These are phyloP conservation scores for Solanum medicagineum DNA, from an alignment of 257 asterid species.

Conservation along the genomic window DNA sequence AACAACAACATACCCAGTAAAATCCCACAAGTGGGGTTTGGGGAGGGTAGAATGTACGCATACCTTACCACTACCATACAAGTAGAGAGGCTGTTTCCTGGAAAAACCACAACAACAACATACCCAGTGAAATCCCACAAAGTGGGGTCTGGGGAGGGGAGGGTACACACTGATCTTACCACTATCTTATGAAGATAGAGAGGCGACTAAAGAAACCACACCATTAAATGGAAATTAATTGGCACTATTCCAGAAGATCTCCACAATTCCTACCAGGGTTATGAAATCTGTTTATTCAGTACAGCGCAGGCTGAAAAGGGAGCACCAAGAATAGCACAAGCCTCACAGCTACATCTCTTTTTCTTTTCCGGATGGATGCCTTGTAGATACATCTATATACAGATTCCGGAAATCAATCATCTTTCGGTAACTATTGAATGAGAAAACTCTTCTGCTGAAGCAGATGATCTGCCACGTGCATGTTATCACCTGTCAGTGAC, in stretches of 20 bases:
- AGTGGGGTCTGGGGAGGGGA: too few relatives aligned
- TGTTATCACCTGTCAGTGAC: neutral
- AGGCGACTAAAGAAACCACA: neutral
- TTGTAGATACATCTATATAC: neutral
- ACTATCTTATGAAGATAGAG: too few relatives aligned
- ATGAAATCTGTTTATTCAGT: neutral
- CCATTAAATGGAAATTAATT: neutral
- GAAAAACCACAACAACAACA: neutral
- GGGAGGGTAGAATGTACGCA: too few relatives aligned
- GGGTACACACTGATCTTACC: too few relatives aligned
- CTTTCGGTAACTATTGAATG: neutral
- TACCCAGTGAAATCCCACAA: too few relatives aligned
- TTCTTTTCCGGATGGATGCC: neutral
- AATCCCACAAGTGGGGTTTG: too few relatives aligned
- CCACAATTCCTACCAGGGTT: neutral
- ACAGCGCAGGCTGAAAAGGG: neutral
- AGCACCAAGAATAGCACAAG: neutral
- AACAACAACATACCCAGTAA: neutral
- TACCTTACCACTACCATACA: too few relatives aligned
- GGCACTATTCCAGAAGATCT: neutral
- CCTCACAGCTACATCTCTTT: neutral
- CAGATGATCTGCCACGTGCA: neutral
- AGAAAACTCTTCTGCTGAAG: neutral
- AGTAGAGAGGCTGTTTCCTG: too few relatives aligned
- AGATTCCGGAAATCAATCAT: neutral